These are phyloP conservation scores for Aspergillus carlsbadensis DNA, from an alignment of 495 filamentous ascomycete species.

Conservation along the genomic window DNA sequence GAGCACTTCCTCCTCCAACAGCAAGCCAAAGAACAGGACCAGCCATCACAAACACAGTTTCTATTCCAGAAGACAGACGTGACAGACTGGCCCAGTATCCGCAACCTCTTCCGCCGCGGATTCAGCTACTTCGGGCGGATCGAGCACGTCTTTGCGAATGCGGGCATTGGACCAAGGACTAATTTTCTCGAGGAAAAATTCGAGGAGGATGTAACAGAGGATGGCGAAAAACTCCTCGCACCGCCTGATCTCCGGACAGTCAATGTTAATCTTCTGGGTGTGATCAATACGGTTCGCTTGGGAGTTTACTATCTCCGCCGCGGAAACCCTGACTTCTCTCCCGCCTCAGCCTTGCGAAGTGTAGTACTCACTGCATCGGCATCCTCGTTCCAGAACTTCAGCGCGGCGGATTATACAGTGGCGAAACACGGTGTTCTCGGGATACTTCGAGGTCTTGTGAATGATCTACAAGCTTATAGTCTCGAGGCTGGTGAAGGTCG, in stretches of 20 bases:
- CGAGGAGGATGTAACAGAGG: conserved; percentile 21
- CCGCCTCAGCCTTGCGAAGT: conserved; percentile 16
- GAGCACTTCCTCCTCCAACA: background rate
- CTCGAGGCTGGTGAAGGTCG: conserved; percentile 3
- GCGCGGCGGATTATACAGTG: conserved; percentile 34
- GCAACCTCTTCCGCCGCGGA: conserved; percentile 38
- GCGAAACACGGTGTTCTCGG: conserved; percentile 43
- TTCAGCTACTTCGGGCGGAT: conserved; percentile 40
- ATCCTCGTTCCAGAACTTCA: conserved; percentile 39
- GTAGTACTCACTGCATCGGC: conserved; percentile 40
- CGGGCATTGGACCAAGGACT: conserved; percentile 39
- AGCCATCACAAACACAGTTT: conserved; percentile 9
- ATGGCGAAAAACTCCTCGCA: conserved; percentile 31
- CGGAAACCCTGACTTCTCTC: conserved; percentile 5
- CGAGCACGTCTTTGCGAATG: conserved; percentile 52
- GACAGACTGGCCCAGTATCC: conserved; percentile 38
- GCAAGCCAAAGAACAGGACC: conserved; percentile 4
- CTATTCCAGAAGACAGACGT: conserved; percentile 41
- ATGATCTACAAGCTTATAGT: conserved; percentile 5
- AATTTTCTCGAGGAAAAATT: conserved; percentile 41
- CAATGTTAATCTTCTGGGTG: conserved; percentile 44
- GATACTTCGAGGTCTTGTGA: conserved; percentile 30
- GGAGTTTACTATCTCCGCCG: conserved; percentile 34
- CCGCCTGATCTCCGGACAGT: conserved; percentile 39
- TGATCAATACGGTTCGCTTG: conserved; percentile 39